Conservation (phyloP, 2,329 filamentous ascomycete species). For the Penicillium crustosum region DNA sequence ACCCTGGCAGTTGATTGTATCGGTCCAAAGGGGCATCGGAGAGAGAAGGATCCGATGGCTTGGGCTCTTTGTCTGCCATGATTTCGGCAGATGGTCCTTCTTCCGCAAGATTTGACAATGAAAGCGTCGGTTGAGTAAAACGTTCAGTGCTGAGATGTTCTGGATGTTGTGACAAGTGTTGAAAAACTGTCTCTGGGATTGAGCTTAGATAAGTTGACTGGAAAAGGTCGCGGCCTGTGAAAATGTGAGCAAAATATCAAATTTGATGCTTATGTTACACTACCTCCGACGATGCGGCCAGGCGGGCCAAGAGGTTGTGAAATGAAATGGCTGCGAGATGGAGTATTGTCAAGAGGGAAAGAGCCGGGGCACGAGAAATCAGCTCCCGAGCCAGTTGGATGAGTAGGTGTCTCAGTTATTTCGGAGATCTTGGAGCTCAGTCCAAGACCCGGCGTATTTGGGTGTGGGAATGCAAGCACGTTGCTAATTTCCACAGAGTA, state of each 20-base stretch:
- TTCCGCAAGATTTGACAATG: not conserved
- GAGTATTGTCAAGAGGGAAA: not conserved
- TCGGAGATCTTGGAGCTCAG: constrained; percentile 10
- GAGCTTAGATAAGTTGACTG: not conserved
- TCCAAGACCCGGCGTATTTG: not conserved
- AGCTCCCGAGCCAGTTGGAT: not conserved
- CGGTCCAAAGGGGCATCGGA: constrained; percentile 9
- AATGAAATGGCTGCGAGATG: not conserved
- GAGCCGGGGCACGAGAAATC: not conserved
- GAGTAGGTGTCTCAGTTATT: constrained; percentile 25
- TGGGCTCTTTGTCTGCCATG: constrained; percentile 25
- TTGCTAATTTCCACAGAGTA: not conserved
- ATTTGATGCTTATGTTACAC: not conserved
- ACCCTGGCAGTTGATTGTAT: constrained; percentile 30
- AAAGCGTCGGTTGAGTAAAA: not conserved
- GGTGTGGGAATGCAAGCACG: not conserved
- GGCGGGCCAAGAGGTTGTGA: not conserved
- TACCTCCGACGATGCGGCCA: not conserved
- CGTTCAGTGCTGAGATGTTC: not conserved
- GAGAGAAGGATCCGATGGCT: constrained; percentile 2
- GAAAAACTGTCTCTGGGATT: constrained; percentile 4
- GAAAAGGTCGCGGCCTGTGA: not conserved
- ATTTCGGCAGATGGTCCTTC: not conserved
- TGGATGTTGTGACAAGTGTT: not conserved
- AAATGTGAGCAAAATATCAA: not conserved